Conservation (phyloP, 768 basidiomycete species). For the Cantharellus anzutake region DNA sequence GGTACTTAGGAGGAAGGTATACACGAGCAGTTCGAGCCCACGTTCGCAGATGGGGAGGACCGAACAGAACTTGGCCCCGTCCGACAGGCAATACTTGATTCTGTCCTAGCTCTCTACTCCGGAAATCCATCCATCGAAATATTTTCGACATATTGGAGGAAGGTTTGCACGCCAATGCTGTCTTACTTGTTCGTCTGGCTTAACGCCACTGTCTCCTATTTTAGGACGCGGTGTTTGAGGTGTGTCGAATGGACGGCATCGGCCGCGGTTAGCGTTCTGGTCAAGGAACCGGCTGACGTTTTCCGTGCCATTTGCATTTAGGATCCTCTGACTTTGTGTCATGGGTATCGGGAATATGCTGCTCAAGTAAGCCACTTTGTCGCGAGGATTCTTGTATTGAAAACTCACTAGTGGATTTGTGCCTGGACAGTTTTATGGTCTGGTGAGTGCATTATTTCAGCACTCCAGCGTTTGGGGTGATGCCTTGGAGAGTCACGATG, state of each 20-base stretch:
- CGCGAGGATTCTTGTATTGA: not conserved
- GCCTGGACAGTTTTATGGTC: slow-evolving; percentile 27
- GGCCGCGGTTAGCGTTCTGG: not conserved
- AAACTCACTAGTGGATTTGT: not conserved
- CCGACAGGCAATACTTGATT: slow-evolving; percentile 10
- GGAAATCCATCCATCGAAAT: slow-evolving; percentile 10
- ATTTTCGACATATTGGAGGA: slow-evolving; percentile 10
- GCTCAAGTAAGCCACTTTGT: slow-evolving; percentile 29
- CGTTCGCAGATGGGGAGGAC: not conserved
- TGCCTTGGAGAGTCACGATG: not conserved
- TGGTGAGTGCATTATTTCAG: slow-evolving; percentile 21
- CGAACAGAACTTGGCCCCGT: slow-evolving; percentile 3
- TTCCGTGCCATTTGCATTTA: slow-evolving; percentile 9
- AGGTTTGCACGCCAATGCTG: not conserved
- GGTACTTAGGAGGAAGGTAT: not conserved
- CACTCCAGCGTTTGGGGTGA: not conserved
- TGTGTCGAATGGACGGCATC: not conserved
- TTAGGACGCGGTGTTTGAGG: slow-evolving; percentile 11
- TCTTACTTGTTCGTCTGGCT: not conserved
- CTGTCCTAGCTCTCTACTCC: slow-evolving; percentile 12
- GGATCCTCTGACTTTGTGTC: slow-evolving; percentile 33
- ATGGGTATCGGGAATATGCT: slow-evolving; percentile 31
- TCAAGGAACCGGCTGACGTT: not conserved
- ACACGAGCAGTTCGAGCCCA: not conserved
- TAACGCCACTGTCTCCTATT: not conserved